Evolutionary conservation across 2,329 filamentous ascomycete genomes (phyloP), one percentile per base, ranked within the genome.

Genomic region (Aspergillus tanneri): DNA sequence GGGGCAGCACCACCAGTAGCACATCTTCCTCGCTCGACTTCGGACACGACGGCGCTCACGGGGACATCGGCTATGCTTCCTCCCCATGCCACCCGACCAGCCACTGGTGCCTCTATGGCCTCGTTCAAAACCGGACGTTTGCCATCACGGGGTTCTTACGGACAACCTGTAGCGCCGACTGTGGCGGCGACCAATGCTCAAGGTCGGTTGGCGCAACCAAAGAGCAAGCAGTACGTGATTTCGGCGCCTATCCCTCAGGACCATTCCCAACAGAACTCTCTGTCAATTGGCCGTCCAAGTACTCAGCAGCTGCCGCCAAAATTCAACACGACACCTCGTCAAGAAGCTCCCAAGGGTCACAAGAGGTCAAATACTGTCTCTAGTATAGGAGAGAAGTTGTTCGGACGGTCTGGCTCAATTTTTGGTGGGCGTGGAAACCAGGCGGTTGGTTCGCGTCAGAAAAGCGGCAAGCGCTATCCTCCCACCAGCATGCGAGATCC

Each of bases 121-220:
- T 87, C 86, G 16, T 77, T 76, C 32, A 77, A 72, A 46, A 77
- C 72, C 54, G 78, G 75, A 50, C 67, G 83, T 53, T 80, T 93
- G 41, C 86, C 88, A 55, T 89, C 85, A 57, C 83, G 87, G 55
- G 80, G 87, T 67, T 86, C 88, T 49, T 96, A 97, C 68, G 89
- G 89, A 56, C 89, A 95, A 69, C 93, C 92, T 40, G 85, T 85
- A 37, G 89, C 90, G 46, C 91, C 93, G 23, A 84, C 90, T 39
- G 85, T 96, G 51, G 90, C 90, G 40, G 86, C 87, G 58, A 93
- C 90, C 43, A 96, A 93, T 68, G 90, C 82, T 3, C 88, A 96
- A 67, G 92, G 90, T 54, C 87, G 87, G 54, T 90, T 97, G 61
- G 88, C 93, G 56, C 92, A 96, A 66, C 88, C 88, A 9, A 82